Evolutionary conservation across 2,329 filamentous ascomycete genomes (phyloP), one percentile per base, ranked within the genome.

Genomic region (Diplodia sapinea): DNA sequence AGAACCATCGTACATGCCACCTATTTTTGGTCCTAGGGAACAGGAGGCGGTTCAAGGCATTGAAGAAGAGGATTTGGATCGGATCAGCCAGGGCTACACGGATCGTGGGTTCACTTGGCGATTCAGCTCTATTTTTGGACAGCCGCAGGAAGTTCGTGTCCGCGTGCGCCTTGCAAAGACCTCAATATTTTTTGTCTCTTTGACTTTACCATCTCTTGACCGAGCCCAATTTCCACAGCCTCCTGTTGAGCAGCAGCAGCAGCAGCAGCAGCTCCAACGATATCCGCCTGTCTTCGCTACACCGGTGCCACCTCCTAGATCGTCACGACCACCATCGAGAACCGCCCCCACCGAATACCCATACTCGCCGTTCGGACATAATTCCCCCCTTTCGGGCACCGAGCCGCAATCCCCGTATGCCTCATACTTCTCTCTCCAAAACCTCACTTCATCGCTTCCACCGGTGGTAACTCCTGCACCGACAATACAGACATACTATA

Each of bases 1-100:
- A 47, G 83, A 85, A 66, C 83, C 83, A 15, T 74, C 82, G 33
- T 84, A 83, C 70, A 80, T 85, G 73, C 79, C 84, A 29, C 82
- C 83, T 5, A 85, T 85, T 29, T 69, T 76, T n/a, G 79, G 79
- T 17, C 76, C 77, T 12, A 73, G 80, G 4, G 77, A 78, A 40
- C 77, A 82, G 49, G 81, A 83, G 70, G 79, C 80, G 12, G 73
- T 84, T 56, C 75, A 79, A 17, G 74, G 75, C 29, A 73, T 83
- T 9, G 71, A 72, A 3, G 80, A 83, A 51, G 74, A 73, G 4
- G 81, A 84, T 65, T 76, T 82, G 15, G 82, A 83, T 23, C 75
- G 76, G 50, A 76, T 81, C 52, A 82, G 80, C 40, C 78, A 79
- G 29, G 80, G 80, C 31, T 83, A 78, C 70, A 77, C 75, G 8